Conservation (phyloP, 2,329 filamentous ascomycete species). For the Claviceps sp. region DNA sequence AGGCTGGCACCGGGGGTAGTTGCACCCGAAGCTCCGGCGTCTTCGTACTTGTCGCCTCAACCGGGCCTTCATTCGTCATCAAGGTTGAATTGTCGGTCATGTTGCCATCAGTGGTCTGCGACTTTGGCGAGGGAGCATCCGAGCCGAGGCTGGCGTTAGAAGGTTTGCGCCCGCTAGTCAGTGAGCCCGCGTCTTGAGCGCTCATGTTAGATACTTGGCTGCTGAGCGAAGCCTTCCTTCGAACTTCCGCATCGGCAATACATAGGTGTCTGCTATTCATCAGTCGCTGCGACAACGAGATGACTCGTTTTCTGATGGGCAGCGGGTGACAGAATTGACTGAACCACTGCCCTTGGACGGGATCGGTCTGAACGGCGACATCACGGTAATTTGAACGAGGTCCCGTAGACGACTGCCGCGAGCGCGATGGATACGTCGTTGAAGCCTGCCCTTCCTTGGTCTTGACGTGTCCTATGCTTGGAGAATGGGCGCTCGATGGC, state of each 20-base stretch:
- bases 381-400: constrained; percentile 34
- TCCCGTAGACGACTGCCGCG: constrained; percentile 25
- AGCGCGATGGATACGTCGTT: constrained; percentile 9
- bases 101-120: constrained; percentile 12
- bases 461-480: constrained; percentile 15
- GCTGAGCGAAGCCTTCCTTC: constrained; percentile 14
- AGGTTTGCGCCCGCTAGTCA: constrained; percentile 18
- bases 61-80: constrained; percentile 2
- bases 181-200: constrained; percentile 28
- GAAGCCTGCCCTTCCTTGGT: constrained; percentile 19
- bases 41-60: constrained; percentile 19
- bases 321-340: constrained; percentile 23
- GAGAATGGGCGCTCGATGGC: constrained; percentile 29
- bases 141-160: constrained; percentile 8
- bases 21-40: constrained; percentile 39
- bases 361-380: constrained; percentile 40
- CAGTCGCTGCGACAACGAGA: constrained; percentile 39
- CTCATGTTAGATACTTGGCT: constrained; percentile 16
- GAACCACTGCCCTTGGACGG: constrained; percentile 40
- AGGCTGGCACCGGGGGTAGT: constrained; percentile 40
- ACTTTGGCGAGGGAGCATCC: constrained; percentile 13
- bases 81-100: constrained; percentile 18
- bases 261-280: constrained; percentile 33
- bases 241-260: constrained; percentile 26
- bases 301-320: constrained; percentile 32